A percentile compares a stretch with the other conserved stretches of the same genome.
These are phyloP conservation scores for Plasmodium ovale DNA, from an alignment of 169 alveolate genomes.

Conservation along the genomic window DNA sequence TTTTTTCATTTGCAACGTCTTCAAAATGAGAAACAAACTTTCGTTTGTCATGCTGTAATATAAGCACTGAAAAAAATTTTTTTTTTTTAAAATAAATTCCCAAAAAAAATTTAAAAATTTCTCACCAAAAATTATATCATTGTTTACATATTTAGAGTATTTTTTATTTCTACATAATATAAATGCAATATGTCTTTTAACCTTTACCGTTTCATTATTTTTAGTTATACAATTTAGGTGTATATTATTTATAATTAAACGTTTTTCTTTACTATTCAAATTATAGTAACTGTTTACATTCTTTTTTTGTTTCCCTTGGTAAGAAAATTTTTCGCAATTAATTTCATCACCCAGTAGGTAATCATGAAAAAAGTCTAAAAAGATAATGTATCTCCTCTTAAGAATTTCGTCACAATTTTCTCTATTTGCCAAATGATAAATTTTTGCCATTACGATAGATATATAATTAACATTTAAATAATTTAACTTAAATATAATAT, in stretches of 20 bases:
- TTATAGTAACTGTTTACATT: not conserved
- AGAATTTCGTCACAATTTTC: conserved; percentile 38
- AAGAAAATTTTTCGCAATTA: conserved; percentile 1
- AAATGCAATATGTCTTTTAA: conserved; percentile 63
- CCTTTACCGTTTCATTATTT: conserved; percentile 4
- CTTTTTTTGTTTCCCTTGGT: not conserved
- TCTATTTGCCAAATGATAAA: not conserved
- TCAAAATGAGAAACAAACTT: conserved; percentile 41
- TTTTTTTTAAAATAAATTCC: conserved; percentile 12
- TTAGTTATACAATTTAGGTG: conserved; percentile 15
- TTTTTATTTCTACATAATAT: conserved; percentile 47
- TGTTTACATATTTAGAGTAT: conserved; percentile 10
- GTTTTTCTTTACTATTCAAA: conserved; percentile 20
- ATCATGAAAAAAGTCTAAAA: conserved; percentile 41
- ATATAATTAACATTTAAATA: conserved; percentile 25
- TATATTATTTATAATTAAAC: conserved; percentile 14
- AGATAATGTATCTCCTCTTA: conserved; percentile 11
- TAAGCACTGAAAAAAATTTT: conserved; percentile 2
- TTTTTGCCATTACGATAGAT: conserved; percentile 34
- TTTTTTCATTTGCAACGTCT: conserved; percentile 23
- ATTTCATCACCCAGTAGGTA: conserved; percentile 58
- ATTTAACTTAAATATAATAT: conserved; percentile 32
- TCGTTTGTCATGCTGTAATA: conserved; percentile 42
- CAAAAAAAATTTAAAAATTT: conserved; percentile 11
- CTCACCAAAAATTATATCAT: conserved; percentile 40